Conservation (phyloP, 805 yeast genomes). For the Starmera quercuum region DNA sequence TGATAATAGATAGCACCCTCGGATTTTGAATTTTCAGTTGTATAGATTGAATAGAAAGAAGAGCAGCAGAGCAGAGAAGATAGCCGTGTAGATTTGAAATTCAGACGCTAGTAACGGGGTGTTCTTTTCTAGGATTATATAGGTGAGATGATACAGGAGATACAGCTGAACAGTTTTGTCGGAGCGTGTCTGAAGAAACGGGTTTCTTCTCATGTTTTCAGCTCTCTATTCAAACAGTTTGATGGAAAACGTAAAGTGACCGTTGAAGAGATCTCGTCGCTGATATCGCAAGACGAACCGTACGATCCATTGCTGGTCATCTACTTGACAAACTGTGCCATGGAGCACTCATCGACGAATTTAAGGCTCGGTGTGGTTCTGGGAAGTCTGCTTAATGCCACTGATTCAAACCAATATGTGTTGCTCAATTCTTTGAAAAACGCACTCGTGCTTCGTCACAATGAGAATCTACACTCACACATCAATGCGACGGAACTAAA, state of each 20-base stretch:
- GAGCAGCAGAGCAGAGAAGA: too few relatives aligned
- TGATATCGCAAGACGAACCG: conserved; percentile 3
- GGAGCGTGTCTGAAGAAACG: background rate
- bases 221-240: conserved; percentile 7
- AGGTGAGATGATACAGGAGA: too few relatives aligned
- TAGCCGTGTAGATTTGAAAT: too few relatives aligned
- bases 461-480: conserved; percentile 4
- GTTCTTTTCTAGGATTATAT: too few relatives aligned
- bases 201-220: background rate
- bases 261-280: conserved; percentile 5
- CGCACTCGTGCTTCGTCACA: conserved; percentile 9
- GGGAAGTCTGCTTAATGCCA: conserved; percentile 5
- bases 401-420: conserved; percentile 11
- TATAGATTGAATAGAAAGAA: too few relatives aligned
- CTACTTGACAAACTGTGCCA: conserved; percentile 7
- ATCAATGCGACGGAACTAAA: conserved; percentile 11
- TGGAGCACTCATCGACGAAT: conserved; percentile 4
- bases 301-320: conserved; percentile 16
- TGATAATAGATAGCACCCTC: too few relatives aligned
- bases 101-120: too few relatives aligned
- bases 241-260: conserved; percentile 14
- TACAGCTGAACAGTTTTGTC: too few relatives aligned
- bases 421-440: conserved; percentile 9
- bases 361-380: conserved; percentile 10
- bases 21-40: too few relatives aligned